phyloP scores from a whole-genome alignment of 768 basidiomycete genomes.

The Boletus barrowsii region DNA sequence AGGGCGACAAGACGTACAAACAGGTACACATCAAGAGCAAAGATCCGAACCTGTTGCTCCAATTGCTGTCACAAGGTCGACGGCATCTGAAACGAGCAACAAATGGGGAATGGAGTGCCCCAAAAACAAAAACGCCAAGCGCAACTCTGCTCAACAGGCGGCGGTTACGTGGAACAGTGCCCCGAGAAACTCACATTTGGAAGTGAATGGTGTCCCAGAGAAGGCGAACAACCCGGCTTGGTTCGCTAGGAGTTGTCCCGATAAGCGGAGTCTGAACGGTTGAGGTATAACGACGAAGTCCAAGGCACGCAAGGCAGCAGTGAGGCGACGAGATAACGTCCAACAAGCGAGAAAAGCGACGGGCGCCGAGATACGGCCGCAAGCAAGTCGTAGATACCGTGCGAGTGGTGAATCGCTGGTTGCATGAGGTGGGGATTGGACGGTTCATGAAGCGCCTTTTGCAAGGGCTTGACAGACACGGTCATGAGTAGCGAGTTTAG shows the following conservation, averaged over 20 bases:
- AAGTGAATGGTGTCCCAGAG: background rate
- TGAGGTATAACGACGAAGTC: background rate
- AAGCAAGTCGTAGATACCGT: background rate
- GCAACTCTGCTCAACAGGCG: background rate
- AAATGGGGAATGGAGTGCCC: background rate
- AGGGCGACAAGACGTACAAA: slow-evolving; percentile 21
- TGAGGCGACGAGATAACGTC: too few relatives aligned
- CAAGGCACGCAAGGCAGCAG: background rate
- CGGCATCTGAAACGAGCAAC: background rate
- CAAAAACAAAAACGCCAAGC: slow-evolving; percentile 5
- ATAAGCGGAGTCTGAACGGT: slow-evolving; percentile 15
- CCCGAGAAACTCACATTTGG: slow-evolving; percentile 11
- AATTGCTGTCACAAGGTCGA: background rate
- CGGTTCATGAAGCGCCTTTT: background rate
- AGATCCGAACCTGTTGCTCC: background rate
- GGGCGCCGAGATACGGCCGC: background rate
- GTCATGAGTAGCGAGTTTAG: background rate
- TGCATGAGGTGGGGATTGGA: background rate
- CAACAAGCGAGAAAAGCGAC: background rate
- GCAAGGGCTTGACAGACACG: background rate
- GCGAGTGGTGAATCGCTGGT: background rate
- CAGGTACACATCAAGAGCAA: slow-evolving; percentile 14
- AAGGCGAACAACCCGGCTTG: background rate
- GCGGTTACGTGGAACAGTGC: background rate
- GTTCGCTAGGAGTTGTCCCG: background rate